phyloP scores from a whole-genome alignment of 257 asterid genomes.

The Catharanthus roseus region DNA sequence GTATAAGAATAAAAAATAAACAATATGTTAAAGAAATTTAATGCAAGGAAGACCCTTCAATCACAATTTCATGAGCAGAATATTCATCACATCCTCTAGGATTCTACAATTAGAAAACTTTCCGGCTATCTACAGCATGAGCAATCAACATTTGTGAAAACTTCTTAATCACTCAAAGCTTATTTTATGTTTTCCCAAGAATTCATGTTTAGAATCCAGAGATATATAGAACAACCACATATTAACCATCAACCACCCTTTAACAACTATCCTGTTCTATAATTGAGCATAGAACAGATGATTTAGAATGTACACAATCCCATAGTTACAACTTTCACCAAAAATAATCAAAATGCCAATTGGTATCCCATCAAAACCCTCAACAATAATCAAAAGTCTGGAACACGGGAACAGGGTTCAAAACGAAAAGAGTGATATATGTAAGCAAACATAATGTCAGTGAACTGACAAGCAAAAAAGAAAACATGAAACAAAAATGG shows the following conservation, averaged over 20 bases:
- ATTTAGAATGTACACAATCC: neutral
- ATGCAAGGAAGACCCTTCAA: neutral
- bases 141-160: neutral
- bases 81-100: constrained; percentile 1
- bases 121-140: neutral
- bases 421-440: neutral
- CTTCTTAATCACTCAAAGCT: neutral
- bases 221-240: neutral
- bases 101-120: neutral
- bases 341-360: neutral
- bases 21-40: neutral
- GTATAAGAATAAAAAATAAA: neutral
- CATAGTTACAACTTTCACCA: neutral
- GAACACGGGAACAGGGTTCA: neutral
- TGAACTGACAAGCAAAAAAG: neutral
- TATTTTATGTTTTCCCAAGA: neutral
- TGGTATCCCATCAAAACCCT: neutral
- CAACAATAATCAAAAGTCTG: neutral
- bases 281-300: neutral
- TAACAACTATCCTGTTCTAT: neutral
- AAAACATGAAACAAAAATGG: neutral
- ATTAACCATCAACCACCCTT: neutral
- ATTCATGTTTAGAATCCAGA: neutral
- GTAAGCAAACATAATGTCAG: neutral
- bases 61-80: neutral